These are phyloP conservation scores for Malassezia sp. DNA, from an alignment of 1,284 basidiomycete species.

Conservation along the genomic window DNA sequence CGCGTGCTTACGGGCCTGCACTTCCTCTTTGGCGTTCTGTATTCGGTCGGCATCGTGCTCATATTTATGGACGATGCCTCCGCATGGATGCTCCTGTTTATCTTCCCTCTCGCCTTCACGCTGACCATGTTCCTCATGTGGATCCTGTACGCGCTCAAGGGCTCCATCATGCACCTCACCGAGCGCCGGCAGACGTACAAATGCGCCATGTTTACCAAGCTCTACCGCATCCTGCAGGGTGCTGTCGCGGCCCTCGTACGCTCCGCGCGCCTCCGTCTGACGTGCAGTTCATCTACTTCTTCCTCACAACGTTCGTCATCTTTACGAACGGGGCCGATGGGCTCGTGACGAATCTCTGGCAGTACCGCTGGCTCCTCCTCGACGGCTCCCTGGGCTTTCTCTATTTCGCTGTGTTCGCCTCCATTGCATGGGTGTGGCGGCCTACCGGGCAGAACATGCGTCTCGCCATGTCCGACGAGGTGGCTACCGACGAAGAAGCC, in stretches of 20 bases:
- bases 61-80: slow-evolving; percentile 62
- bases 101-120: slow-evolving; percentile 85
- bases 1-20: slow-evolving; percentile 67
- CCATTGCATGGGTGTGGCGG: slow-evolving; percentile 83
- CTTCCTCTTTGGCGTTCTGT: slow-evolving; percentile 80
- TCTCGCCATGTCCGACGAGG: slow-evolving; percentile 46
- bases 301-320: slow-evolving; percentile 1
- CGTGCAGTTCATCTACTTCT: slow-evolving; percentile 4
- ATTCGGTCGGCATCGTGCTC: slow-evolving; percentile 41
- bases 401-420: slow-evolving; percentile 56
- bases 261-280: background rate
- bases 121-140: slow-evolving; percentile 87
- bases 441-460: slow-evolving; percentile 84
- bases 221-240: slow-evolving; percentile 76
- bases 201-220: slow-evolving; percentile 49
- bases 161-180: slow-evolving; percentile 33
- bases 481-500: slow-evolving; percentile 70
- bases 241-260: slow-evolving; percentile 66
- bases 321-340: slow-evolving; percentile 54
- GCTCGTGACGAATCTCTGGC: slow-evolving; percentile 88
- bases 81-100: slow-evolving; percentile 49
- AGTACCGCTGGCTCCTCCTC: slow-evolving; percentile 82
- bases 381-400: slow-evolving; percentile 82
- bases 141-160: slow-evolving; percentile 51
- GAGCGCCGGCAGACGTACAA: slow-evolving; percentile 43